phyloP scores from a whole-genome alignment of 495 filamentous ascomycete genomes.

The Penicillium cinerascens region DNA sequence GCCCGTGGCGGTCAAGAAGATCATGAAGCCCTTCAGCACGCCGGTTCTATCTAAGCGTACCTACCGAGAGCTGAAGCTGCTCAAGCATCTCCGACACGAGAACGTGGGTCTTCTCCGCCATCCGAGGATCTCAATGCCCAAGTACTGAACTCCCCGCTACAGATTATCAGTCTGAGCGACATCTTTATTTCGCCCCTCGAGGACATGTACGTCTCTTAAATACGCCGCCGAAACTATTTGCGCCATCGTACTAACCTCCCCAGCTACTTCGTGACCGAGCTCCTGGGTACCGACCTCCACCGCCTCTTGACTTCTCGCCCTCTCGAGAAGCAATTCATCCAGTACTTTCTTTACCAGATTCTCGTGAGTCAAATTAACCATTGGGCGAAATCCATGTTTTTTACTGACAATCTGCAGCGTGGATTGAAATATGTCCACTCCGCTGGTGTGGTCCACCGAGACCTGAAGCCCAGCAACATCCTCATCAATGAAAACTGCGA shows the following conservation, averaged over 20 bases:
- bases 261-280: slow-evolving; percentile 97
- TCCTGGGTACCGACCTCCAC: slow-evolving; percentile 94
- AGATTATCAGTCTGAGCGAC: slow-evolving; percentile 98
- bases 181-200: slow-evolving; percentile 99
- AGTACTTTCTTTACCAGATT: slow-evolving; percentile 99
- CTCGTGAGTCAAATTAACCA: slow-evolving; percentile 58
- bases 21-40: slow-evolving; percentile 99
- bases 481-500: slow-evolving; percentile 99
- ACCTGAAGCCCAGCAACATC: slow-evolving; percentile 97
- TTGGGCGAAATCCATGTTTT: slow-evolving; percentile 84
- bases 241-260: slow-evolving; percentile 28
- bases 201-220: slow-evolving; percentile 73
- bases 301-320: slow-evolving; percentile 91
- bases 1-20: slow-evolving; percentile 98
- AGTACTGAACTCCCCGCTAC: slow-evolving; percentile 21
- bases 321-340: slow-evolving; percentile 98
- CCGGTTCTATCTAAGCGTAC: slow-evolving; percentile 95
- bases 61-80: slow-evolving; percentile 92
- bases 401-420: slow-evolving; percentile 58
- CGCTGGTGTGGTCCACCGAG: slow-evolving; percentile 94
- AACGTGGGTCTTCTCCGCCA: slow-evolving; percentile 58
- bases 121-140: neutral
- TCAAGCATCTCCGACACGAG: slow-evolving; percentile 95
- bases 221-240: neutral
- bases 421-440: slow-evolving; percentile 99